A percentile compares a stretch with the other conserved stretches of the same genome.
These are phyloP conservation scores for Fraxinus velutina DNA, from an alignment of 305 asterid genomes.

Conservation along the genomic window DNA sequence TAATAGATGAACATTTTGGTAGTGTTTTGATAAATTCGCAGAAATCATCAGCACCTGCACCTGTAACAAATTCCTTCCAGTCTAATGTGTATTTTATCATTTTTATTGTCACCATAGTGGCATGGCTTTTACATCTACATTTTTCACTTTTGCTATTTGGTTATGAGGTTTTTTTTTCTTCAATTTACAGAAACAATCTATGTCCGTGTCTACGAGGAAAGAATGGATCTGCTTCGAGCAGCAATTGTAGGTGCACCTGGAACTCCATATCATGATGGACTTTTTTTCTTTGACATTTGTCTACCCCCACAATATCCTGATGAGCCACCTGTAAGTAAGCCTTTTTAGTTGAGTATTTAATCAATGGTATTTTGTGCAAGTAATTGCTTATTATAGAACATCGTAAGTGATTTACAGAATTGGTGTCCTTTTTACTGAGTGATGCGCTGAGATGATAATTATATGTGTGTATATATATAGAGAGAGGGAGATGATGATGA, in stretches of 20 bases:
- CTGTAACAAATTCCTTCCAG: background rate
- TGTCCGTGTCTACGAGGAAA: constrained; percentile 75
- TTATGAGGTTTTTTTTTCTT: background rate
- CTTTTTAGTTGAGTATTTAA: background rate
- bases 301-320: constrained; percentile 81
- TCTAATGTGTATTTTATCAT: background rate
- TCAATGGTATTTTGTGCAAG: background rate
- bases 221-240: constrained; percentile 73
- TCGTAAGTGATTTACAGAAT: background rate
- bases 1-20: background rate
- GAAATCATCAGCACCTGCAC: background rate
- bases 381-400: background rate
- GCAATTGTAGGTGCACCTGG: constrained; percentile 69
- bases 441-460: background rate
- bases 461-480: background rate
- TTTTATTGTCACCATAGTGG: background rate
- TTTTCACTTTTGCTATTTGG: background rate
- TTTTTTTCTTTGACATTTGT: constrained; percentile 78
- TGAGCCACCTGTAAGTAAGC: constrained; percentile 79
- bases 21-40: background rate
- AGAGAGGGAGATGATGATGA: background rate
- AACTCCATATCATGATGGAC: constrained; percentile 90
- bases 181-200: constrained; percentile 59
- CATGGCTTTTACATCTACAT: background rate
- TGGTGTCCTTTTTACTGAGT: background rate